Percentiles rank a stretch among this genome's conserved stretches.
Conservation (phyloP, 192 early-diverging fungal genomes). For the Cetraspora pellucida region DNA sequence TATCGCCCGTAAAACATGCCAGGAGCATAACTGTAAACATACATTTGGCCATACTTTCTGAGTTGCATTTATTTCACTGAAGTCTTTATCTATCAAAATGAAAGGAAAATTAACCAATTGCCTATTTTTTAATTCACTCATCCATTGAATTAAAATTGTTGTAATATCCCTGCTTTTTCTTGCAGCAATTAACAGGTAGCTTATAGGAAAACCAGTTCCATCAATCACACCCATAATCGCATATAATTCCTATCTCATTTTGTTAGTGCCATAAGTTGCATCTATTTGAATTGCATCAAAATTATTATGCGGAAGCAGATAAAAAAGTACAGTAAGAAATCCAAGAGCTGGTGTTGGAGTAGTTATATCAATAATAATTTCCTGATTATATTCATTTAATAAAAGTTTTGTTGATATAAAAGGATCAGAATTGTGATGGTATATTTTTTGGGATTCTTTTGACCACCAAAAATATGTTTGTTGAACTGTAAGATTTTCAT, state of each 20-base stretch:
- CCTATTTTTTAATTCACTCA: not conserved
- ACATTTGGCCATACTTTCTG: conserved; percentile 2
- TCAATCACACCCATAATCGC: not conserved
- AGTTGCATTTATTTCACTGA: conserved; percentile 13
- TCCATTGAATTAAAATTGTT: not conserved
- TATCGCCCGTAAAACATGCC: not conserved
- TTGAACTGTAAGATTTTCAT: not conserved
- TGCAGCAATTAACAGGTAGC: not conserved
- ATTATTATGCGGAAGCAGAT: not conserved
- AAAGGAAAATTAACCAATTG: not conserved
- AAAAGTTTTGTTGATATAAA: not conserved
- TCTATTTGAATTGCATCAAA: conserved; percentile 7
- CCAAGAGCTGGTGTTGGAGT: conserved; percentile 6
- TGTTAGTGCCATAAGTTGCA: conserved; percentile 8
- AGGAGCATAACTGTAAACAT: not conserved
- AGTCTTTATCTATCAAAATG: not conserved
- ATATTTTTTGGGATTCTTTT: not conserved
- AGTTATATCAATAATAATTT: not conserved
- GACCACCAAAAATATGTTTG: conserved; percentile 15
- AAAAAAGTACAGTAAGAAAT: not conserved
- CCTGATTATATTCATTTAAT: not conserved
- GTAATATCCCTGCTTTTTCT: not conserved
- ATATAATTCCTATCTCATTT: conserved; percentile 7
- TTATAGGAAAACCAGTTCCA: conserved; percentile 20
- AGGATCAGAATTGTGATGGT: not conserved